A percentile compares a stretch with the other conserved stretches of the same genome.
These are phyloP conservation scores for Podospora anserina DNA, from an alignment of 495 filamentous ascomycete species.

Conservation along the genomic window DNA sequence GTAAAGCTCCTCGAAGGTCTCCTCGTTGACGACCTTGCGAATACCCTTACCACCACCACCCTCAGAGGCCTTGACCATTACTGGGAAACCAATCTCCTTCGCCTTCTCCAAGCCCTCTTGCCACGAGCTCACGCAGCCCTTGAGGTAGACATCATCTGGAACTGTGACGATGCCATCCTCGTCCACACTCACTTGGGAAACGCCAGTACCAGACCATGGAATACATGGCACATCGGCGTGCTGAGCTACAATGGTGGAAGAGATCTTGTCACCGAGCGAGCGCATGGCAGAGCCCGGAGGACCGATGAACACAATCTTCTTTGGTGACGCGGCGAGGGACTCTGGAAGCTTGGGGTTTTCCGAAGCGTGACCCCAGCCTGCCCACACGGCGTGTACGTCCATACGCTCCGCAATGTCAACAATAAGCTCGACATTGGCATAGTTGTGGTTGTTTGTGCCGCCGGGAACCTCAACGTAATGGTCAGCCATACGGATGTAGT, in stretches of 20 bases:
- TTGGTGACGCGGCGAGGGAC: conserved; percentile 88
- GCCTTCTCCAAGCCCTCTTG: conserved; percentile 87
- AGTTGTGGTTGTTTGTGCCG: conserved; percentile 99
- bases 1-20: conserved; percentile 80
- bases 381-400: conserved; percentile 98
- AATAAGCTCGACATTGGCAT: conserved; percentile 98
- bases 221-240: conserved; percentile 97
- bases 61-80: conserved; percentile 99
- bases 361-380: conserved; percentile 98
- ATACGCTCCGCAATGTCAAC: conserved; percentile 99
- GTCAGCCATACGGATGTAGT: conserved; percentile 99
- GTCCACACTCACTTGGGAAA: conserved; percentile 75
- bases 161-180: conserved; percentile 88
- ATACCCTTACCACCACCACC: conserved; percentile 99
- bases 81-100: conserved; percentile 88
- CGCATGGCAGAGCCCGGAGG: conserved; percentile 98
- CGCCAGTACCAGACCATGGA: conserved; percentile 94
- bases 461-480: conserved; percentile 99
- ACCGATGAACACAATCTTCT: conserved; percentile 98
- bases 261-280: conserved; percentile 98
- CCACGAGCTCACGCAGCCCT: conserved; percentile 84
- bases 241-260: conserved; percentile 97
- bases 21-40: conserved; percentile 85
- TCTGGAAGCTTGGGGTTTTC: conserved; percentile 98
- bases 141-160: conserved; percentile 76